Evolutionary conservation across 768 basidiomycete genomes (phyloP), one percentile per base, ranked within the genome.

Genomic region (Erythrobasidium yunnanense): DNA sequence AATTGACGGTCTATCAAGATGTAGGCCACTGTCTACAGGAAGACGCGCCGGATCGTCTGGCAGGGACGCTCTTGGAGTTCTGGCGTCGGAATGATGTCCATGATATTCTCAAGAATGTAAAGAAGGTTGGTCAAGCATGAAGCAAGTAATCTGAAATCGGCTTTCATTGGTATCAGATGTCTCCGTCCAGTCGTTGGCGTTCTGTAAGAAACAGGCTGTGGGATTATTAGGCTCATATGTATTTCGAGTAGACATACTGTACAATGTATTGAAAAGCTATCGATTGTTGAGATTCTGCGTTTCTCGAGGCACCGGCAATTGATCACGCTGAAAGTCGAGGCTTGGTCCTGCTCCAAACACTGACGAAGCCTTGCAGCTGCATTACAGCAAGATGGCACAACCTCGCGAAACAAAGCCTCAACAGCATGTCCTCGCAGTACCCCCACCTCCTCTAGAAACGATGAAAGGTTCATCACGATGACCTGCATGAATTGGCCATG

Each of bases 11-110:
- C 35, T 81, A 93, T 67, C 82, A 84, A 7, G 84, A 85, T 33
- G 88, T 89, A 0, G 93, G 95, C 0, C 95, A 99, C 73, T 87
- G 95, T 79, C 74, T 99, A 23, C 93, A 97, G 50, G 93, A 96
- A 81, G 90, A 90, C 60, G 49, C 60, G 18, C 60, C 60, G 8
- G 7, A 51, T n/a, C 27, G 60, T 8, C 33, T 63, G 23, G 60
- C 60, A n/a, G 82, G 74, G 13, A 22, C 20, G 1, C n/a, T 33
- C 46, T 22, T 56, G 20, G 34, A 38, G 56, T 69, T 58, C 5
- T 70, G 47, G 18, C 35, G 52, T n/a, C 5, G 35, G n/a, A 55
- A 25, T 15, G 90, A 91, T 70, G 76, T 83, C 11, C 81, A 85
- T 73, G 84, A 55, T 76, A 82, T 67, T 27, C 56, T 25, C 82